Evolutionary conservation across 2,329 filamentous ascomycete species (phyloP), one percentile per base, ranked within the genome.

Genomic region (Paraphoma chrysanthemicola): DNA sequence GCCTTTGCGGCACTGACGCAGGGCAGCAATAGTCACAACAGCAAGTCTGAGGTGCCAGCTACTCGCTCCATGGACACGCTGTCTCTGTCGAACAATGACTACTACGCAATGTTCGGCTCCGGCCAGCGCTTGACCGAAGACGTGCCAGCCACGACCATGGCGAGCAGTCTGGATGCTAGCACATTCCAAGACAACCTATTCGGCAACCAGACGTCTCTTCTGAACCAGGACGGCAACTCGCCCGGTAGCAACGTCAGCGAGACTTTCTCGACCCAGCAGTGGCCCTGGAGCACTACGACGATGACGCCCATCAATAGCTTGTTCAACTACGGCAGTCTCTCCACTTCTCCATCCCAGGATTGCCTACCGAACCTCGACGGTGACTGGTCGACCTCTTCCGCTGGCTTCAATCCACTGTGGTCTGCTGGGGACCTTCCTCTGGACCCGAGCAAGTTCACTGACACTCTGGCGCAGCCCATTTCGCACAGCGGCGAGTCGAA

Each of bases 401-500:
- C 71, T 57, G 73, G 72, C 23, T 65, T 76, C 56, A 70, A 75
- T 51, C 68, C 72, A 11, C 58, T 73, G 10, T 79, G 77, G 75
- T 77, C 75, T 47, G 74, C 77, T 51, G 71, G 71, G 4, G 77
- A 79, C 53, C 71, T 79, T 31, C 77, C 77, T 6, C 62, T 79
- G 12, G 71, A 75, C 46, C 71, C 76, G n/a, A 74, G 62, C 56
- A 76, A 76, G 60, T 66, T 77, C 38, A 69, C 59, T 38, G 69
- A 77, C 46, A 70, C 61, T 41, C 60, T 75, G 52, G 56, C 70
- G 2, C 75, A 78, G 58, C 75, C 75, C 2, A 71, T 75, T 12
- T 79, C 77, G 9, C 74, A 78, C 44, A 78, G 75, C 51, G 77
- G 77, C 23, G 77, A 79, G 56, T 78, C 77, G 0, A 77, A 73